Evolutionary conservation across 768 basidiomycete genomes (phyloP).

Genomic region (Rhodotorula graminis): DNA sequence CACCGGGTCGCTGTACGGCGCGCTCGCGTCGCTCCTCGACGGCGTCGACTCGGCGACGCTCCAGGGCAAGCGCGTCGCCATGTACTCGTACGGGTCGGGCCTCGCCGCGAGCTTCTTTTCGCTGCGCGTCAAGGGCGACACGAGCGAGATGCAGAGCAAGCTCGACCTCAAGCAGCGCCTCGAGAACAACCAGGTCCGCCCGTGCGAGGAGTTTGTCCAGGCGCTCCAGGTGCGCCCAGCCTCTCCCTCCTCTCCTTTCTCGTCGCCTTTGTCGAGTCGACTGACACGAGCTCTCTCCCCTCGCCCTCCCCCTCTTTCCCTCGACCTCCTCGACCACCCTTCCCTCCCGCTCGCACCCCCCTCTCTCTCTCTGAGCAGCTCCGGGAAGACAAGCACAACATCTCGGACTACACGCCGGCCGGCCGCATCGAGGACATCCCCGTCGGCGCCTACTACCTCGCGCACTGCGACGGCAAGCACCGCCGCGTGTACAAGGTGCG

Average conservation of each 20-base stretch:
- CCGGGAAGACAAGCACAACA: conserved; percentile 94
- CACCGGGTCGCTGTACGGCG: conserved; percentile 91
- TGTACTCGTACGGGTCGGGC: conserved; percentile 96
- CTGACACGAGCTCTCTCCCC: no score
- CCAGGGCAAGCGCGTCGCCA: conserved; percentile 73
- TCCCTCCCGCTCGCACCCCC: background rate
- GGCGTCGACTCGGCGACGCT: conserved; percentile 65
- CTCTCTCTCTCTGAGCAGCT: conserved; percentile 54
- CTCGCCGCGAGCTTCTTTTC: conserved; percentile 94
- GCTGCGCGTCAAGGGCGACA: conserved; percentile 79
- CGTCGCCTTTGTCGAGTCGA: no score
- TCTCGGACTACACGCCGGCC: conserved; percentile 72
- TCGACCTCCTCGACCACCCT: no score
- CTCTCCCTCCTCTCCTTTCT: background rate
- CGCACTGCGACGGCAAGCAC: conserved; percentile 81
- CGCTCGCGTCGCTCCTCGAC: conserved; percentile 79
- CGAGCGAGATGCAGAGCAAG: conserved; percentile 70
- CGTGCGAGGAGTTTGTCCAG: conserved; percentile 85
- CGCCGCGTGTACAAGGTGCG: conserved; percentile 72
- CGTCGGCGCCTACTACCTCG: conserved; percentile 90
- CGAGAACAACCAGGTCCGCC: conserved; percentile 79
- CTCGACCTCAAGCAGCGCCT: conserved; percentile 74
- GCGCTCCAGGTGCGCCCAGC: conserved; percentile 54
- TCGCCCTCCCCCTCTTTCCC: no score
- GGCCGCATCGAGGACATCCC: conserved; percentile 89